Evolutionary conservation across 2,329 filamentous ascomycete species (phyloP).

Genomic region (Fusarium clavum): DNA sequence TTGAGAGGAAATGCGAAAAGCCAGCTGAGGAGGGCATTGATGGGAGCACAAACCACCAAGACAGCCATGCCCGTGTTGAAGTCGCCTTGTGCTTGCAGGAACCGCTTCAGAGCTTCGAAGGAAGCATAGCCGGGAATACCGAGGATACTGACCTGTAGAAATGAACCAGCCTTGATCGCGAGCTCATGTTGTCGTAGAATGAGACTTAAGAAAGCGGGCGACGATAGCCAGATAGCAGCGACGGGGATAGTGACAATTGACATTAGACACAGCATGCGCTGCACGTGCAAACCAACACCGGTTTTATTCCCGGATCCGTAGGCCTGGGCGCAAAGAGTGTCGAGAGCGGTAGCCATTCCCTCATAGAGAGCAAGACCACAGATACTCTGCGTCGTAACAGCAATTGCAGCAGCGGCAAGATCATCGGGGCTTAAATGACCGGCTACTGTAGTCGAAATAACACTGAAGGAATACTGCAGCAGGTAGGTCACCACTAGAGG

Average conservation of each 20-base stretch:
- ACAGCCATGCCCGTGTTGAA: conserved; percentile 62
- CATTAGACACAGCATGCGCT: conserved; percentile 65
- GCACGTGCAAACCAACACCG: conserved; percentile 63
- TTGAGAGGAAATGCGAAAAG: conserved; percentile 56
- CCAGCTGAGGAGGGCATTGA: conserved; percentile 63
- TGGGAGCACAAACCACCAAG: conserved; percentile 59
- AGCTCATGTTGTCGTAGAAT: conserved; percentile 61
- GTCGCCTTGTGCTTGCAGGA: conserved; percentile 66
- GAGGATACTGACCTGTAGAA: conserved; percentile 60
- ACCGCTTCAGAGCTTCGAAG: conserved; percentile 66
- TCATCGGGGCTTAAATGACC: conserved; percentile 65
- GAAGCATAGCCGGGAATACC: conserved; percentile 65
- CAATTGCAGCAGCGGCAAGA: conserved; percentile 63
- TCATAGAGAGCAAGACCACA: conserved; percentile 59
- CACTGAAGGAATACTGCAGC: conserved; percentile 64
- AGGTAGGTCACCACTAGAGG: conserved; percentile 66
- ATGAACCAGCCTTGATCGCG: conserved; percentile 61
- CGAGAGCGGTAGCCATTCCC: conserved; percentile 46
- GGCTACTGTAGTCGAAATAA: conserved; percentile 64
- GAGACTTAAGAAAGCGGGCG: conserved; percentile 58
- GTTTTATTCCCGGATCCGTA: conserved; percentile 55
- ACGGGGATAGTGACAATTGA: conserved; percentile 60
- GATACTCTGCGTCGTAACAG: conserved; percentile 66
- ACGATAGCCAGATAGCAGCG: conserved; percentile 60
- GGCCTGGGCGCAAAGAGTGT: conserved; percentile 43